phyloP scores from a whole-genome alignment of 2,329 filamentous ascomycete species.

The Colletotrichum sublineola region DNA sequence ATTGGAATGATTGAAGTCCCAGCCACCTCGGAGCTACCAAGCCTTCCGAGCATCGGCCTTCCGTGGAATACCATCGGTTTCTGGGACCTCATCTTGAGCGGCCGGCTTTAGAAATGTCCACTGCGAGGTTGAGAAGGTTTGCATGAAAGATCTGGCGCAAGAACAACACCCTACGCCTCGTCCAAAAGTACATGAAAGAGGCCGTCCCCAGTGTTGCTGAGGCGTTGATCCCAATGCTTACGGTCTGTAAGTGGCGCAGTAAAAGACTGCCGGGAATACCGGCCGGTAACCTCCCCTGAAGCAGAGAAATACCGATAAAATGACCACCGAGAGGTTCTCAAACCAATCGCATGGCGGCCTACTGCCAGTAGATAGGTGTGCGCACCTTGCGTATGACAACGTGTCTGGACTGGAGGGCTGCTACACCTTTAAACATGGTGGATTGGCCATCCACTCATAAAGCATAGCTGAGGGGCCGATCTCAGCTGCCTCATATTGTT shows the following conservation, averaged over 20 bases:
- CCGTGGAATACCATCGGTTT: constrained; percentile 52
- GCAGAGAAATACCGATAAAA: not conserved
- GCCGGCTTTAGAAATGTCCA: constrained; percentile 61
- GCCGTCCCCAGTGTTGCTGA: constrained; percentile 58
- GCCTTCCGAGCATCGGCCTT: constrained; percentile 47
- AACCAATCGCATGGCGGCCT: not conserved
- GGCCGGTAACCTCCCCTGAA: not conserved
- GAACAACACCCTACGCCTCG: constrained; percentile 55
- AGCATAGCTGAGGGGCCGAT: not conserved
- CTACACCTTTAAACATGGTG: no score
- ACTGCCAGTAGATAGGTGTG: no score
- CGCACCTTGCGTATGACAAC: not conserved
- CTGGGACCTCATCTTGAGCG: constrained; percentile 53
- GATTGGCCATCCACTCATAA: not conserved
- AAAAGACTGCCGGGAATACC: not conserved
- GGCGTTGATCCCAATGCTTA: constrained; percentile 49
- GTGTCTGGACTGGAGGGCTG: not conserved
- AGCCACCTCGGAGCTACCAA: not conserved
- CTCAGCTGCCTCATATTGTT: not conserved
- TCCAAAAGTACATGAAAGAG: constrained; percentile 60
- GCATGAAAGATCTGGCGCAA: constrained; percentile 61
- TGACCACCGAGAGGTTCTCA: not conserved
- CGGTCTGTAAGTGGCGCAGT: not conserved
- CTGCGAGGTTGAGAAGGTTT: constrained; percentile 58
- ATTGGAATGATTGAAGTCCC: not conserved